Base-by-base conservation (phyloP, 441 rosid species). In the Kokia cookei region DNA sequence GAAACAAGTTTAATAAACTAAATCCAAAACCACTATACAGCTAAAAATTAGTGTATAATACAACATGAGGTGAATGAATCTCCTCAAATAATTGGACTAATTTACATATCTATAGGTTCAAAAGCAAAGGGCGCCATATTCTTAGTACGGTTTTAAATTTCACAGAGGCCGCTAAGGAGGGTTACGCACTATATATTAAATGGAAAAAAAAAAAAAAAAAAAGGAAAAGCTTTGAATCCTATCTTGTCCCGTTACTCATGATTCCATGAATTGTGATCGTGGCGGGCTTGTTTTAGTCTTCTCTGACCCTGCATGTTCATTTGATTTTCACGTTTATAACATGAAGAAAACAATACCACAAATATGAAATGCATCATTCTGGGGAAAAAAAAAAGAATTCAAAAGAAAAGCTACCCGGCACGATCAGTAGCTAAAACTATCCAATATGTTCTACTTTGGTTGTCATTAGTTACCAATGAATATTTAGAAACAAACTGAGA, bases 261-360 rank as follows among this genome's bases (percentile, higher is more conserved):
- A 83, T 84, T 92, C 98, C 98, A 92, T 94, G 82, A 83, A 84
- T 58, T 94, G 97, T 3, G 87, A 81, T n/a, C 83, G 72, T n/a
- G 97, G 98, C 64, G 98, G 91, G 81, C 85, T 83, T 75, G 87
- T 88, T 74, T 81, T 85, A 15, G 97, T 89, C 90, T 88, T 91
- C 88, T 86, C 94, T 0, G 78, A 76, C 75, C 87, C 97, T 89
- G 90, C 79, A 83, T 47, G 47, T 60, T 72, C 26, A 48, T 27
- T 9, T 67, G 58, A 67, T 15, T 15, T 15, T 14, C 9, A 15
- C 7, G 2, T 24, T 65, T 12, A 45, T 47, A 29, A 24, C 55
- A 47, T 45, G 35, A 45, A 45, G 55, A 45, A 65, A 65, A 11
- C n/a, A 64, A 32, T 32, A 64, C 51, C 32, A 42, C 15, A 12